Percentiles rank a stretch among this genome's conserved stretches.
Evolutionary conservation across 805 yeast genomes (phyloP).

Genomic region (Ogataea wickerhamii): DNA sequence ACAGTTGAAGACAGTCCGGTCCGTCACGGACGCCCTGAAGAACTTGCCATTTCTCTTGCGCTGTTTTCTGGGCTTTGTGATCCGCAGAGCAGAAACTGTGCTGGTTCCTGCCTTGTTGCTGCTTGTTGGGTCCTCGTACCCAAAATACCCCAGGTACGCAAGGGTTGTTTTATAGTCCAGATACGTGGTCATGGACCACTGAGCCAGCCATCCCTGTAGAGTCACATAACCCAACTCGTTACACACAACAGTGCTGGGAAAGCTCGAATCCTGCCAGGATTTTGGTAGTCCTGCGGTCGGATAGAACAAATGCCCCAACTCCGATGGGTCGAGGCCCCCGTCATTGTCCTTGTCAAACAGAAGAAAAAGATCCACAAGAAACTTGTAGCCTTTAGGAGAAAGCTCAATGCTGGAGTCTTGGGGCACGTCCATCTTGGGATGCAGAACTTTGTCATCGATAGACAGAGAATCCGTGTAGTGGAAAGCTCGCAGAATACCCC

Average conservation of each 20-base stretch:
- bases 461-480: constrained; percentile 92
- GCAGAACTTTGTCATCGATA: constrained; percentile 71
- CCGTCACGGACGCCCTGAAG: constrained; percentile 67
- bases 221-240: constrained; percentile 89
- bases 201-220: constrained; percentile 97
- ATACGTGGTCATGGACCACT: constrained; percentile 96
- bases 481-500: constrained; percentile 89
- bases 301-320: constrained; percentile 62
- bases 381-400: constrained; percentile 88
- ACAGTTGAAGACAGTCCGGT: constrained; percentile 90
- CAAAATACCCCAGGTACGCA: constrained; percentile 85
- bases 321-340: constrained; percentile 83
- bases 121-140: constrained; percentile 55
- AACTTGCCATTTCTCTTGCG: constrained; percentile 60
- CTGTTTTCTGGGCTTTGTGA: constrained; percentile 75
- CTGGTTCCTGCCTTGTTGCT: constrained; percentile 17
- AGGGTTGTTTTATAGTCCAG: constrained; percentile 79
- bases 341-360: constrained; percentile 93
- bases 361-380: constrained; percentile 84
- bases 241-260: constrained; percentile 84
- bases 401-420: constrained; percentile 79
- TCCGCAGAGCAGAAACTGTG: constrained; percentile 54
- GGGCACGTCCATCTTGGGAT: constrained; percentile 75
- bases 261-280: constrained; percentile 79
- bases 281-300: constrained; percentile 94